phyloP scores from a whole-genome alignment of 805 yeast species.

The Yarrowia osloensis region DNA sequence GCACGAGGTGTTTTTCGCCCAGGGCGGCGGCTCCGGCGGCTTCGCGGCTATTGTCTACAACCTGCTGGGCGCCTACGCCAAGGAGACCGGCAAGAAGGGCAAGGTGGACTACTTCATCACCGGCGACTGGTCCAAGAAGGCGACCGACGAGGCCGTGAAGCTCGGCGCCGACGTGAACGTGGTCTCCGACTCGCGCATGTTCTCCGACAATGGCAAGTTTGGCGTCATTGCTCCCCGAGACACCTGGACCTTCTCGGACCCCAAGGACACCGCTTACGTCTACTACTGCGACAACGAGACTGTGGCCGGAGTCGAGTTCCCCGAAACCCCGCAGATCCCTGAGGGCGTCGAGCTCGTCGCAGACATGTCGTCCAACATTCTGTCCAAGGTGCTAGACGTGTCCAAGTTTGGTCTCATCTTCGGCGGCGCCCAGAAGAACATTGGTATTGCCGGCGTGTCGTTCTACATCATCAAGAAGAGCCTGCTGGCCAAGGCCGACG shows the following conservation, averaged over 20 bases:
- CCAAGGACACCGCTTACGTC: conserved; percentile 74
- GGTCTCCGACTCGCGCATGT: conserved; percentile 58
- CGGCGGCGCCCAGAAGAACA: conserved; percentile 99
- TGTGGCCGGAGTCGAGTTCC: conserved; percentile 90
- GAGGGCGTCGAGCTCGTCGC: conserved; percentile 80
- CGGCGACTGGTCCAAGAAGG: conserved; percentile 92
- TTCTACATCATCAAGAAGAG: conserved; percentile 85
- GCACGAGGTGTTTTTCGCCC: conserved; percentile 91
- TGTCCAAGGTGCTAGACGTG: conserved; percentile 79
- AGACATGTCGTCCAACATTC: conserved; percentile 91
- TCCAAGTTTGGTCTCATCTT: conserved; percentile 82
- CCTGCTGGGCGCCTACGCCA: conserved; percentile 71
- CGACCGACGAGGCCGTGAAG: conserved; percentile 82
- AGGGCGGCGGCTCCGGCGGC: conserved; percentile 98
- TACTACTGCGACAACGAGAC: conserved; percentile 97
- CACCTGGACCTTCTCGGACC: conserved; percentile 61
- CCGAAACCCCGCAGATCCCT: conserved; percentile 55
- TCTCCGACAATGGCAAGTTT: conserved; percentile 53
- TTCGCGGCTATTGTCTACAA: conserved; percentile 87
- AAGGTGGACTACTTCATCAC: conserved; percentile 85
- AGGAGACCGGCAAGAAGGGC: conserved; percentile 72
- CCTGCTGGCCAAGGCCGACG: conserved; percentile 65
- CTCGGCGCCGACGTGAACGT: conserved; percentile 74
- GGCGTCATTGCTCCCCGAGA: conserved; percentile 65
- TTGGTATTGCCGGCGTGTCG: conserved; percentile 95